These are phyloP conservation scores for Rosa multiflora DNA, from an alignment of 306 rosid species.

Conservation along the genomic window DNA sequence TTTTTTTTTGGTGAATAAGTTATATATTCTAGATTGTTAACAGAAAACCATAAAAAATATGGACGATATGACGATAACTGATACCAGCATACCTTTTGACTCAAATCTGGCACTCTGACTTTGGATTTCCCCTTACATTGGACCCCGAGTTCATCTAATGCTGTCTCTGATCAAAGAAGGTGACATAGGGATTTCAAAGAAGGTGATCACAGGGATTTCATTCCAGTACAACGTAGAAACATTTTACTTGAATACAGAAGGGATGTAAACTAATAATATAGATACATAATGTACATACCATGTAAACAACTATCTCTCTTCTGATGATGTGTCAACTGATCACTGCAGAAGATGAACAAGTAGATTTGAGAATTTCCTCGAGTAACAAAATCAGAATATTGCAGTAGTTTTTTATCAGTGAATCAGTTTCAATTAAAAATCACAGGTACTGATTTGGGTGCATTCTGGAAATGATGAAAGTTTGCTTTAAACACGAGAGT, in stretches of 20 bases:
- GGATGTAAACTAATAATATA: not conserved
- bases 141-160: constrained; percentile 36
- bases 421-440: not conserved
- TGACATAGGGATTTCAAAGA: not conserved
- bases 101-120: constrained; percentile 33
- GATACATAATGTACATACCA: not conserved
- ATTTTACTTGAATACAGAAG: not conserved
- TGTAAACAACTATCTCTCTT: constrained; percentile 1
- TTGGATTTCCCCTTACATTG: constrained; percentile 45
- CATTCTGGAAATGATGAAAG: not conserved
- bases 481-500: not conserved
- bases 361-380: not conserved
- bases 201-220: not conserved
- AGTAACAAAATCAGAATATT: constrained; percentile 1
- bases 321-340: constrained; percentile 6
- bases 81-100: constrained; percentile 45
- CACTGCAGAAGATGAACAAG: constrained; percentile 1
- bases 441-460: not conserved
- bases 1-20: too few species aligned
- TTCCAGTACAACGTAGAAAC: not conserved
- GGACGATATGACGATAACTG: not conserved
- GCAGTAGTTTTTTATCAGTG: not conserved
- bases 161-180: constrained; percentile 37
- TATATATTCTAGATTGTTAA: not conserved
- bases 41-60: not conserved